Conservation (phyloP, 2,329 filamentous ascomycete species). For the Aspergillus puulaauensis region DNA sequence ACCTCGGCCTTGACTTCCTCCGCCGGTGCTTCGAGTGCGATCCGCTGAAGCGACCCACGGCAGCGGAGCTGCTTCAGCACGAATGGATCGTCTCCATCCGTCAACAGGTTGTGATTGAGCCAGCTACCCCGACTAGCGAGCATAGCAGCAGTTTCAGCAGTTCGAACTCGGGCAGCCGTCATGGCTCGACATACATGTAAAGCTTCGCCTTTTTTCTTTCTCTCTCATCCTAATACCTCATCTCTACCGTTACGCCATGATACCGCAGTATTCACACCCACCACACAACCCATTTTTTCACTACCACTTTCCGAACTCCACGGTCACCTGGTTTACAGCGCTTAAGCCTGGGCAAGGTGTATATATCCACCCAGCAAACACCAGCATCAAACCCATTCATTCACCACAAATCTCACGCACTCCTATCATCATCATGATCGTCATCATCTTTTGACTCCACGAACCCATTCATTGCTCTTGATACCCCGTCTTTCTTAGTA, state of each 20-base stretch:
- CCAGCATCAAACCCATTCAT: background rate
- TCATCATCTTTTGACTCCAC: background rate
- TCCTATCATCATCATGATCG: background rate
- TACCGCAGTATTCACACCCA: background rate
- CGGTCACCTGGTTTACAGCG: background rate
- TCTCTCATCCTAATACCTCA: background rate
- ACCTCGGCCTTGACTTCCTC: constrained; percentile 83
- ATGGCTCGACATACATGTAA: constrained; percentile 29
- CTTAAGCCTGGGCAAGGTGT: background rate
- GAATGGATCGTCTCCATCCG: constrained; percentile 71
- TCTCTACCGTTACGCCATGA: background rate
- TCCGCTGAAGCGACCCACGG: constrained; percentile 73
- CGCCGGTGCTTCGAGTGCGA: constrained; percentile 83
- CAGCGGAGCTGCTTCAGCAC: constrained; percentile 87
- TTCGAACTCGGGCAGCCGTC: constrained; percentile 28
- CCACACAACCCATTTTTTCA: background rate
- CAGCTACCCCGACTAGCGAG: constrained; percentile 39
- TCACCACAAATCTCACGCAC: background rate
- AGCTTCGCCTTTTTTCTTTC: background rate
- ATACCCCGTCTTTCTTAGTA: background rate
- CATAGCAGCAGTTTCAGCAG: constrained; percentile 38
- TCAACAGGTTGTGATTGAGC: constrained; percentile 48
- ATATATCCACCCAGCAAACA: background rate
- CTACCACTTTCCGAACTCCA: background rate
- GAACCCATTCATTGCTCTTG: background rate